Conservation (phyloP, 2,329 filamentous ascomycete species). For the Macrophomina phaseolina region DNA sequence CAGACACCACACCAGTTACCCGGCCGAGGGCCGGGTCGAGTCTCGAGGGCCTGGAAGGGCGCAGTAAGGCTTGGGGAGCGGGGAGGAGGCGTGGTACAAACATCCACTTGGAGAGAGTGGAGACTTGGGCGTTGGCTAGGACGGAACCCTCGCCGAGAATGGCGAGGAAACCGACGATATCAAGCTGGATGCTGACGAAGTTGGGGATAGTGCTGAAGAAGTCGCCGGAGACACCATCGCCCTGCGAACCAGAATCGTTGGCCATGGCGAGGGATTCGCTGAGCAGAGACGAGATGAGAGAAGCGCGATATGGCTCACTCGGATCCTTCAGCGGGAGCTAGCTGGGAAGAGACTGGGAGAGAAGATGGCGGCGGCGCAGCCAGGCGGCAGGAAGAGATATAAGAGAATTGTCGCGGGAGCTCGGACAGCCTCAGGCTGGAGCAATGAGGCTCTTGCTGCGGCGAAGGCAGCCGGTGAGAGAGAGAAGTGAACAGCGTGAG, state of each 20-base stretch:
- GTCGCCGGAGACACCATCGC: background rate
- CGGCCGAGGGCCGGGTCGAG: conserved; percentile 48
- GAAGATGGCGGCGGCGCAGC: background rate
- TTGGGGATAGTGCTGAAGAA: conserved; percentile 27
- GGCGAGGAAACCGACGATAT: conserved; percentile 63
- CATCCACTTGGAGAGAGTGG: conserved; percentile 56
- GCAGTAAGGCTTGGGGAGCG: conserved; percentile 57
- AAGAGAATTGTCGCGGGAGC: background rate
- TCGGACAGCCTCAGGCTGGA: conserved; percentile 1
- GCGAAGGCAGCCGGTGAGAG: conserved; percentile 7
- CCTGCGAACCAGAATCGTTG: background rate
- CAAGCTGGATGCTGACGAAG: conserved; percentile 51
- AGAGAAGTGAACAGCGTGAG: background rate
- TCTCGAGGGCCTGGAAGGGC: conserved; percentile 50
- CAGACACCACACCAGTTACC: conserved; percentile 55
- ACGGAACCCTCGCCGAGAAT: conserved; percentile 59
- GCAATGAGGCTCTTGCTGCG: conserved; percentile 14
- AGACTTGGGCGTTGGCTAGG: conserved; percentile 56
- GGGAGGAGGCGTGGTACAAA: conserved; percentile 57
- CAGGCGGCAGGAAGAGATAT: background rate
- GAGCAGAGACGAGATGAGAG: background rate
- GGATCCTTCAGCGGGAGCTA: conserved; percentile 15
- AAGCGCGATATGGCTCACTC: background rate
- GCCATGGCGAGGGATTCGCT: background rate
- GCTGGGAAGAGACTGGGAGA: background rate